Conservation (phyloP, 2,329 filamentous ascomycete species). For the Knufia fluminis region DNA sequence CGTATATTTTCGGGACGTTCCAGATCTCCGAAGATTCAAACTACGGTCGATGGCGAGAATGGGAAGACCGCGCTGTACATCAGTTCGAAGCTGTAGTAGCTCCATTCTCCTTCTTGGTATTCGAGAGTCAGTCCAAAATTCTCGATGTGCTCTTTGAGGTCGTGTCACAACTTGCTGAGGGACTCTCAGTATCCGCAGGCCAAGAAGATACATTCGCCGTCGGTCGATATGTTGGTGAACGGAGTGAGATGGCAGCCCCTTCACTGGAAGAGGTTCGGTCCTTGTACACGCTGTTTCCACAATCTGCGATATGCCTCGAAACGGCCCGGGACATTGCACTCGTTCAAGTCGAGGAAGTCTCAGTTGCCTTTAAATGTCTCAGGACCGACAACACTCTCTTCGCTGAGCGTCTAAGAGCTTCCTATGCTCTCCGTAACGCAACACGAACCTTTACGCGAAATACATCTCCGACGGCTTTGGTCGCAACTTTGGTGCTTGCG, state of each 20-base stretch:
- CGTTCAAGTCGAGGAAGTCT: not conserved
- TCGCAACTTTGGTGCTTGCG: not conserved
- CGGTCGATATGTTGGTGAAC: too few species aligned
- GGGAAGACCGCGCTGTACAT: not conserved
- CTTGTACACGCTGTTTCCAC: not conserved
- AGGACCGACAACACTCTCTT: not conserved
- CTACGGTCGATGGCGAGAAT: slow-evolving; percentile 1
- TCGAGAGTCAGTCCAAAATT: slow-evolving; percentile 1
- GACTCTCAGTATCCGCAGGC: not conserved
- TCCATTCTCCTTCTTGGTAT: not conserved
- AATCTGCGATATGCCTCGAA: not conserved
- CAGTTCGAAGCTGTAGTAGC: not conserved
- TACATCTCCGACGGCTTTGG: not conserved
- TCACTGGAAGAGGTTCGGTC: not conserved
- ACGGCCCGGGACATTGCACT: not conserved
- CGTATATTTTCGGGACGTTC: slow-evolving; percentile 3
- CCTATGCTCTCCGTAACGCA: not conserved
- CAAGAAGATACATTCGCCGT: not conserved
- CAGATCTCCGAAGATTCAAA: not conserved
- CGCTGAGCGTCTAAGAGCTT: not conserved
- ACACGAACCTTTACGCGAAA: not conserved
- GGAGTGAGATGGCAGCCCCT: too few species aligned
- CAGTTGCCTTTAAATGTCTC: not conserved
- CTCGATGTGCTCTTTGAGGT: not conserved
- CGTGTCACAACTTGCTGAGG: not conserved